Conservation (phyloP, 441 rosid species). For the Adansonia rubrostipa region DNA sequence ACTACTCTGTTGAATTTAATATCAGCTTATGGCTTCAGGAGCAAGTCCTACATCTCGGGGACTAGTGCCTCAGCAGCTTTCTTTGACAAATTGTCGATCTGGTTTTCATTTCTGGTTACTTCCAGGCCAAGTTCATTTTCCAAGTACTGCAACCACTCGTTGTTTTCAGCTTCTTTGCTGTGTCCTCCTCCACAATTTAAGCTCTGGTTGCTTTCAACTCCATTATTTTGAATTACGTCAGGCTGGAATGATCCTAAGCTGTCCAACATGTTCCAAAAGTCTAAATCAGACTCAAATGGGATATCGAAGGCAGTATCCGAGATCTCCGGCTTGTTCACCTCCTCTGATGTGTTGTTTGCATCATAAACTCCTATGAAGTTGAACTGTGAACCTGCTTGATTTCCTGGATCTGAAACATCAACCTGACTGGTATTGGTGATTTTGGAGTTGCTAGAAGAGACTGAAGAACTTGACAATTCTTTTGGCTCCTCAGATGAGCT, state of each 20-base stretch:
- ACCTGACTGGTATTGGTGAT: constrained; percentile 28
- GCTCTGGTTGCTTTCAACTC: constrained; percentile 37
- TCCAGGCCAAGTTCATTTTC: constrained; percentile 74
- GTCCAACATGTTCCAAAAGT: constrained; percentile 79
- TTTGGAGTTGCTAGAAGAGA: constrained; percentile 44
- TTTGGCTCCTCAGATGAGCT: constrained; percentile 21
- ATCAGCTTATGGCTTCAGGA: constrained; percentile 30
- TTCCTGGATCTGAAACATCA: constrained; percentile 31
- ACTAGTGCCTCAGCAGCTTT: constrained; percentile 17
- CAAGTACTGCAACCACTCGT: constrained; percentile 64
- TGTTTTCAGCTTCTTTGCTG: constrained; percentile 39
- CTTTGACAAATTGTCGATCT: constrained; percentile 19
- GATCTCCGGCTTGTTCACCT: constrained; percentile 67
- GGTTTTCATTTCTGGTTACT: constrained; percentile 34
- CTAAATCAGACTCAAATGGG: constrained; percentile 62
- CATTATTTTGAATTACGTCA: constrained; percentile 20
- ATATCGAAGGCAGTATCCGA: constrained; percentile 35
- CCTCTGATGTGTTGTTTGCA: constrained; percentile 41
- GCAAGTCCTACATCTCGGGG: constrained; percentile 27
- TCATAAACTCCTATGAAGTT: constrained; percentile 27
- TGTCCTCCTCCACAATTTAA: constrained; percentile 31
- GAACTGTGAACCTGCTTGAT: constrained; percentile 34
- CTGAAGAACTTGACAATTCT: constrained; percentile 40
- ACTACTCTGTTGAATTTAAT: background rate
- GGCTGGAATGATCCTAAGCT: constrained; percentile 39